Base-by-base conservation (phyloP, 2,329 filamentous ascomycete species). In the Trematosphaeria pertusa region DNA sequence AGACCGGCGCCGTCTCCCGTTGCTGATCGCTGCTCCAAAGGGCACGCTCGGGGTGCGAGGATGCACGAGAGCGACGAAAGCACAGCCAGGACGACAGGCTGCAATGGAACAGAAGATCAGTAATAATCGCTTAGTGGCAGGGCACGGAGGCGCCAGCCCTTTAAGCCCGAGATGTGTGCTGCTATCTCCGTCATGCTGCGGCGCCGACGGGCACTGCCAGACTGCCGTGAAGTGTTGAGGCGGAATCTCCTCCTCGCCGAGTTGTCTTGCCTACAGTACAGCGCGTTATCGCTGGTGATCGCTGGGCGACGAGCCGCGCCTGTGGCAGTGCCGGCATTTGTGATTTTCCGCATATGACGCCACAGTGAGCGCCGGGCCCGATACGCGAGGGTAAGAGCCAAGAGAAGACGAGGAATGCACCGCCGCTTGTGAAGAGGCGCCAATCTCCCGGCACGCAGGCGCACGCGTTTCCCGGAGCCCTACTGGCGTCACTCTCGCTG, bases 281-380 rank as follows among this genome's bases (percentile, higher is more conserved):
- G n/a, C n/a, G 10, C 31, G n/a, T 21, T 6, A 15, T 20, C 15
- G 14, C 18, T 40, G 24, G 9, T 35, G 2, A 3, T 20, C 22
- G 33, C 46, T 48, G 24, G 45, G 38, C 39, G 46, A 15, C 14
- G n/a, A 15, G 10, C 31, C 22, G 47, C 45, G 46, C 47, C 32
- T 61, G 60, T 66, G 64, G 61, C 61, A 61, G 63, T 59, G 61
- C 61, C 66, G 65, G 65, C 63, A 61, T 57, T 50, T 47, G 40
- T 48, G 43, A n/a, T n/a, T n/a, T n/a, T n/a, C n/a, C n/a, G n/a
- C n/a, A n/a, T n/a, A n/a, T n/a, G n/a, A n/a, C n/a, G n/a, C n/a
- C n/a, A n/a, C n/a, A n/a, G n/a, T n/a, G n/a, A n/a, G n/a, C n/a
- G n/a, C n/a, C n/a, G n/a, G n/a, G n/a, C n/a, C n/a, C n/a, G n/a